Base-by-base conservation (phyloP, 1,284 basidiomycete species). In the Moesziomyces globuligerus region DNA sequence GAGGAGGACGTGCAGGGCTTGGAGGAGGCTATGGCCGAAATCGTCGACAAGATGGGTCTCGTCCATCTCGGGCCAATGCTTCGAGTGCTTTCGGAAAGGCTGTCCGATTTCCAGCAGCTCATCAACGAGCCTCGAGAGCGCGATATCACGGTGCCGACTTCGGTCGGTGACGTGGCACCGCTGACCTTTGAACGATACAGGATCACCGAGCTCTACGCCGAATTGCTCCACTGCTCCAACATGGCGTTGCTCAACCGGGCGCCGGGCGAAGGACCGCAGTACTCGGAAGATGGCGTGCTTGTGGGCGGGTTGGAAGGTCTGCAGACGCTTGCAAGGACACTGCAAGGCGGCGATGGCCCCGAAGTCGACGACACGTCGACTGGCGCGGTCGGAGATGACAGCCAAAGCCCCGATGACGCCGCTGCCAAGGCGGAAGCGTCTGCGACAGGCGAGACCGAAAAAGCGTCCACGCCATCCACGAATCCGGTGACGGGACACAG, bases 161-260 rank as follows among this genome's bases (percentile, higher is more conserved):
- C 74, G 15, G 55, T 72, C 20, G 59, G 64, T 20, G 50, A 51
- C 6, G 87, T 92, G 42, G 85, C 86, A 1, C 94, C 95, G 0
- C 87, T 99, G 29, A 97, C 95, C 0, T 89, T 95, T 72, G 96
- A 98, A 81, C 89, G 96, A 6, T 97, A 94, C 83, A 89, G 95
- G n/a, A 93, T 98, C 78, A 92, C 93, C 81, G 96, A 99, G 83
- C 87, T 99, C 8, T 95, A 96, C 76, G 96, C 95, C 18, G 96
- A 99, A 83, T 87, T 98, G 15, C 85, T 98, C 15, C 96, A 99
- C 81, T 96, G 93, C 83, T 98, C 95, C 15, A 98, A 98, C 81
- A 98, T 99, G 95, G 90, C 91, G 1, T 87, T 98, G 15, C 86
- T 98, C 34, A 98, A 98, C 80, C 91, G 96, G 8, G 60, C 60